Conservation (phyloP, 2,329 filamentous ascomycete genomes). For the Fusarium napiforme region DNA sequence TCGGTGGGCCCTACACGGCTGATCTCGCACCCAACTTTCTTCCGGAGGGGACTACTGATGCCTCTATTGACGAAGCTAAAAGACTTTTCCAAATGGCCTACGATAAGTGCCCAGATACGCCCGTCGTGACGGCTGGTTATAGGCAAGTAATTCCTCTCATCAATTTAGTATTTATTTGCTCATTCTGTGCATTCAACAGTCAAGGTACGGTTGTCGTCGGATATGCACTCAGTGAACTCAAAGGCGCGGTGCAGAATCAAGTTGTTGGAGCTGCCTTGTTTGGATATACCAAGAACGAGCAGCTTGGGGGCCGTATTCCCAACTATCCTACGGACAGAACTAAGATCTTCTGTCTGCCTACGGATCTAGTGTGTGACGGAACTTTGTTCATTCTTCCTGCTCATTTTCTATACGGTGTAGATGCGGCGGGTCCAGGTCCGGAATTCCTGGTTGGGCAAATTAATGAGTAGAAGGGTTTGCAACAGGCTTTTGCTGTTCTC, state of each 20-base stretch:
- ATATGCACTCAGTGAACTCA: neutral
- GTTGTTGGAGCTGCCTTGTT: neutral
- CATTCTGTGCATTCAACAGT: neutral
- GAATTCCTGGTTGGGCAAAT: neutral
- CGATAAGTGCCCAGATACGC: constrained; percentile 1
- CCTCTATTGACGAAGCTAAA: neutral
- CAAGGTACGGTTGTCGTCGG: constrained; percentile 2
- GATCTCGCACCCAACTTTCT: neutral
- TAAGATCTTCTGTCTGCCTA: neutral
- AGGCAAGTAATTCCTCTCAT: fast-evolving
- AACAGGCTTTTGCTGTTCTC: no score
- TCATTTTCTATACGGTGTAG: neutral
- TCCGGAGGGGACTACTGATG: neutral
- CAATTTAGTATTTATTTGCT: neutral
- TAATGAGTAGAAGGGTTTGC: neutral
- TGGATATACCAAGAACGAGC: constrained; percentile 9
- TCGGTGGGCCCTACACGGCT: neutral
- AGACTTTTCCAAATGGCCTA: constrained; percentile 1
- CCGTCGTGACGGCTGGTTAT: constrained; percentile 3
- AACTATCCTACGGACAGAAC: neutral
- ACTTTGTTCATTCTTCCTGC: neutral
- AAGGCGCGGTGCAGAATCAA: neutral
- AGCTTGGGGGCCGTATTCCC: neutral
- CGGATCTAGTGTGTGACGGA: neutral
- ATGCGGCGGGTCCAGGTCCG: neutral